Base-by-base conservation (phyloP, 441 rosid genomes). In the Isatis lusitanica region DNA sequence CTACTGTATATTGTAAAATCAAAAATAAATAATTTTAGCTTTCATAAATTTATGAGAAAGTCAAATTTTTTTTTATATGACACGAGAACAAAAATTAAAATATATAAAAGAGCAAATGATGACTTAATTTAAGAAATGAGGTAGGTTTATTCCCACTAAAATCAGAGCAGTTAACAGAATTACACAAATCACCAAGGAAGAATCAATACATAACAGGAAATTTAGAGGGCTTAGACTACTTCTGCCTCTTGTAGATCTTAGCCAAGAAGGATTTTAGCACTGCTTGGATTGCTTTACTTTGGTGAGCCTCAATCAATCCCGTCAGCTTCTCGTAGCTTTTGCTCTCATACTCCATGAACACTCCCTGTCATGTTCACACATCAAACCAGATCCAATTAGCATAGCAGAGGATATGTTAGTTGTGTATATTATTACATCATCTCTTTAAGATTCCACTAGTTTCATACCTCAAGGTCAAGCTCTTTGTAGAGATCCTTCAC, bases 181-280 rank as follows among this genome's bases (percentile, higher is more conserved):
- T 43, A 76, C 76, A 57, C 16, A 75, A 64, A 70, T 68, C 63
- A 26, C 39, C 66, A 63, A 56, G 26, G 31, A 73, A 56, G 59
- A 76, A 42, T 69, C 17, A 39, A 33, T 46, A 69, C 44, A 64
- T 31, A 24, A 74, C 5, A 69, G 1, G 47, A 33, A 58, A 0
- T n/a, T 43, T 48, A 47, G 24, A 71, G 6, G 18, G 35, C 30
- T 16, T 18, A 42, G 55, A 76, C 81, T 81, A 92, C 77, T 87
- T 90, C 79, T 86, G 85, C 76, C 98, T 90, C 90, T 90, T 89
- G 92, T 90, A 92, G 75, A 92, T 92, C 85, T 92, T 92, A 6
- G 81, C 91, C 88, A 88, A 70, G 81, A 92, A 92, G 2, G 93
- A 87, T 83, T 87, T 90, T 81, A 92, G 85, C 79, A 92, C 94